Conservation (phyloP, 2,329 filamentous ascomycete species). For the Verticillium albo-atrum region DNA sequence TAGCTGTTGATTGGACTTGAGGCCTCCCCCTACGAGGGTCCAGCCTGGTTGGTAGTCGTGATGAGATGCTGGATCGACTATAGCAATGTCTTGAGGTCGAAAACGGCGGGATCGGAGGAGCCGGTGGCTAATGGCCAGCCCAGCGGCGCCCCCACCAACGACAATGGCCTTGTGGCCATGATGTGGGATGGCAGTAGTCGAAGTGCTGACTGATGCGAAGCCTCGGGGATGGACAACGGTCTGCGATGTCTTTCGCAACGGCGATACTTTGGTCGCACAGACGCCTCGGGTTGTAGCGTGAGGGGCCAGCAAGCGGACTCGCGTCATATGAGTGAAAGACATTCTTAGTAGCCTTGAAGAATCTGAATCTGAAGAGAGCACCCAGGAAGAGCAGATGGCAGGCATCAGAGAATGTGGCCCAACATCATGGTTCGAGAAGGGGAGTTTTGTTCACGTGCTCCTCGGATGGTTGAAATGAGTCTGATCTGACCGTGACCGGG, state of each 20-base stretch:
- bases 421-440: too few relatives aligned
- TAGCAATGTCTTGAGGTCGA: constrained; percentile 26
- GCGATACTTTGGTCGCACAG: background rate
- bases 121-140: constrained; percentile 61
- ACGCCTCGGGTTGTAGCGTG: background rate
- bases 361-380: too few relatives aligned
- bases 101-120: constrained; percentile 56
- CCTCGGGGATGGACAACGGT: background rate
- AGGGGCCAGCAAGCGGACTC: background rate
- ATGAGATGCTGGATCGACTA: background rate
- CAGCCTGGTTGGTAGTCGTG: constrained; percentile 22
- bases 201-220: background rate
- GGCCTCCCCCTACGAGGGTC: constrained; percentile 31
- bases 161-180: constrained; percentile 59
- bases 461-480: too few relatives aligned
- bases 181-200: background rate
- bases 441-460: too few relatives aligned
- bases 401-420: too few relatives aligned
- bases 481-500: too few relatives aligned
- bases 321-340: background rate
- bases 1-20: constrained; percentile 22
- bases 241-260: background rate
- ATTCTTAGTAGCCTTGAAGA: too few relatives aligned
- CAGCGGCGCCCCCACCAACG: constrained; percentile 61
- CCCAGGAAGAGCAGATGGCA: too few relatives aligned